Conservation (phyloP, 176 grass and related monocot species). For the Raddia distichophylla region DNA sequence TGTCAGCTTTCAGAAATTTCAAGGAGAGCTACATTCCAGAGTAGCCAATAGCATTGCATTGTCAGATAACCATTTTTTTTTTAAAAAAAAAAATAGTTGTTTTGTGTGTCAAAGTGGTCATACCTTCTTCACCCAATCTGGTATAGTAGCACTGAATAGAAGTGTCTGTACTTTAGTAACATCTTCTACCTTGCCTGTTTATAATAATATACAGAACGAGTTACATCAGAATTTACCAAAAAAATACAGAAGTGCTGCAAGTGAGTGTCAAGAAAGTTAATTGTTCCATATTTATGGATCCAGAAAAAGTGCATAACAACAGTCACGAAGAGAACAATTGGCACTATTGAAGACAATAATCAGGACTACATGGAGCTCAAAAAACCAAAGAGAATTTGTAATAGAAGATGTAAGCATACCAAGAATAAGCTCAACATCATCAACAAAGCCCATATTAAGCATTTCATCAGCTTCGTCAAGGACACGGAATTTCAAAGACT, state of each 20-base stretch:
- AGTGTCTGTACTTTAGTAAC: slow-evolving; percentile 95
- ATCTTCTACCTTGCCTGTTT: slow-evolving; percentile 87
- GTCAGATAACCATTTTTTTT: slow-evolving; percentile 19
- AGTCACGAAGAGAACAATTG: not conserved
- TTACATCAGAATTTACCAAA: slow-evolving; percentile 22
- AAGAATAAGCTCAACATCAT: slow-evolving; percentile 97
- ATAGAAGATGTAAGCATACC: slow-evolving; percentile 46
- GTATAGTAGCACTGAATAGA: slow-evolving; percentile 96
- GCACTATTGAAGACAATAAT: not conserved
- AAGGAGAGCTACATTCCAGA: slow-evolving; percentile 68
- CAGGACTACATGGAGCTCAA: not conserved
- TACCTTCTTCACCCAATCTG: slow-evolving; percentile 93
- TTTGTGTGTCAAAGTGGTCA: not conserved
- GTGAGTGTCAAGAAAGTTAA: not conserved
- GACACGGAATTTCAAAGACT: slow-evolving; percentile 82
- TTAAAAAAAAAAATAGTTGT: not conserved
- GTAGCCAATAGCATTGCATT: not conserved
- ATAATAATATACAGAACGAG: slow-evolving; percentile 3
- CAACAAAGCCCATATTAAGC: slow-evolving; percentile 99
- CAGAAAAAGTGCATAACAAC: not conserved
- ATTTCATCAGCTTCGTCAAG: slow-evolving; percentile 99
- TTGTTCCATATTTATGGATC: not conserved
- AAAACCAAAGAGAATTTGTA: not conserved
- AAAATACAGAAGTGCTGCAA: not conserved
- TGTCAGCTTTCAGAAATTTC: slow-evolving; percentile 81